Evolutionary conservation across 208 protist species (phyloP), one percentile per base, ranked within the genome.

Genomic region (Novymonas esmeraldas): DNA sequence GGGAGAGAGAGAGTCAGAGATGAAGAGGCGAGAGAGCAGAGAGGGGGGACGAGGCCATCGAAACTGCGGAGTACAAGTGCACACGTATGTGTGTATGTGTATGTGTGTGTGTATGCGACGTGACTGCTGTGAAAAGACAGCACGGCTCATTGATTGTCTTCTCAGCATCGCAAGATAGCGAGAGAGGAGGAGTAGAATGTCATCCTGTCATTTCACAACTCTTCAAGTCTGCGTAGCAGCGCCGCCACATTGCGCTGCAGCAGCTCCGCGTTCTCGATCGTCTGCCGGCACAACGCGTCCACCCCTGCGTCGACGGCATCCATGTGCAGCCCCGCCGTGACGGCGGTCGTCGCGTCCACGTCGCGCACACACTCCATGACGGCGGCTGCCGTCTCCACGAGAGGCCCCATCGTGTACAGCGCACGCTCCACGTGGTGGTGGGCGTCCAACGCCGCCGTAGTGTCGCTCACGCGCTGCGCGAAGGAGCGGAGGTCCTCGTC

Each of bases 371-470:
- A 64, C 39, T 28, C 54, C 2, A 57, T 50, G 26, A 64, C 61
- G 0, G 58, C 64, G 10, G 33, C 18, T 14, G 48, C 71, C 2
- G 57, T 49, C 62, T 77, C 71, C 38, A 71, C 38, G 57, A 66
- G 38, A 6, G 71, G 64, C 13, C 29, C 16, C 24, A 70, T 11
- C 6, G 54, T 31, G 28, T 54, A 14, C 31, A 70, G 1, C 14
- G 41, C 34, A 10, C 50, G 18, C 42, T 66, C 49, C 18, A 41
- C 14, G 20, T 49, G 7, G 26, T 45, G 5, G 33, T 52, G 60
- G 41, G 22, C 22, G 9, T 73, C 50, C 22, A 73, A 31, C 38
- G 61, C 16, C 11, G 6, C 22, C 10, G 50, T 34, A 11, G 48
- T 54, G 29, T 36, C 36, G 29, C 36, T 20, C 14, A 66, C 50